These are phyloP conservation scores for Ascochyta rabiei DNA, from an alignment of 2,329 filamentous ascomycete genomes.

Conservation along the genomic window DNA sequence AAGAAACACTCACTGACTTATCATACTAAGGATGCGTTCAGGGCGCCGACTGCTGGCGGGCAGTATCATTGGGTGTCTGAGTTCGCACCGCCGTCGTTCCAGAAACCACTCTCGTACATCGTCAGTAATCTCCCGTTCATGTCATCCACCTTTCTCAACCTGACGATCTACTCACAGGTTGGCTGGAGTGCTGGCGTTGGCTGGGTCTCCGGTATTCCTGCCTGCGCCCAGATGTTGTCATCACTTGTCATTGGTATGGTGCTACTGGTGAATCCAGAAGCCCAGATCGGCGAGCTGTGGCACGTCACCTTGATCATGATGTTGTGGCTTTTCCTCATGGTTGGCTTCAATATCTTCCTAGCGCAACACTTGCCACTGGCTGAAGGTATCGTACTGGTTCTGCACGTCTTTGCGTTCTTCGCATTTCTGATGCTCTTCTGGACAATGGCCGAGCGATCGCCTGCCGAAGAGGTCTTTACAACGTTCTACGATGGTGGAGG, in stretches of 20 bases:
- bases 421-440: constrained; percentile 51
- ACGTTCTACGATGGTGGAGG: constrained; percentile 53
- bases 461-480: constrained; percentile 51
- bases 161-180: neutral
- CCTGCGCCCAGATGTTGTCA: constrained; percentile 31
- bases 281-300: constrained; percentile 44
- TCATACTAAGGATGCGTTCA: neutral
- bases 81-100: constrained; percentile 42
- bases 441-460: constrained; percentile 39
- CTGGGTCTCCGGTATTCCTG: constrained; percentile 37
- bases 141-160: too few relatives aligned
- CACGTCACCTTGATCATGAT: constrained; percentile 48
- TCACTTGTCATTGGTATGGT: constrained; percentile 34
- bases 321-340: constrained; percentile 38
- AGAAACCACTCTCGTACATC: constrained; percentile 25
- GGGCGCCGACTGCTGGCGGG: constrained; percentile 28
- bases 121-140: constrained; percentile 7
- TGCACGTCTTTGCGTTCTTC: constrained; percentile 58
- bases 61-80: constrained; percentile 28
- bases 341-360: constrained; percentile 51
- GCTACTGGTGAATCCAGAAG: constrained; percentile 49
- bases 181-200: constrained; percentile 32
- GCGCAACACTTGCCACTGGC: constrained; percentile 51
- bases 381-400: constrained; percentile 53
- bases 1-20: neutral